Base-by-base conservation (phyloP, 2,329 filamentous ascomycete genomes). In the Sclerotinia glacialis region DNA sequence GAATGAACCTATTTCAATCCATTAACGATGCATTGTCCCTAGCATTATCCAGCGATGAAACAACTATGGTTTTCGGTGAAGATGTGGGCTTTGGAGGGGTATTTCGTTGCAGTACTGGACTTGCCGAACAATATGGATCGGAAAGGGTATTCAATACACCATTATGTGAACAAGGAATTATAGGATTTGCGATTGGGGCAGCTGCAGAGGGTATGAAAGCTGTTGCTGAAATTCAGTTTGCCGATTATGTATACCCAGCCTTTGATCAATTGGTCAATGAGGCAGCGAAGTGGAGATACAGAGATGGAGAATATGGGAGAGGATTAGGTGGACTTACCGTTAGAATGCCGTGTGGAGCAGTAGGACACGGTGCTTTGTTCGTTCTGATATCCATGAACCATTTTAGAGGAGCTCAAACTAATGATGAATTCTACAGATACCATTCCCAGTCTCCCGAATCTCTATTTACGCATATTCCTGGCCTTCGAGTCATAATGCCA, bases 51-150 rank as follows among this genome's bases (percentile, higher is more conserved):
- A 86, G 89, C 46, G 93, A 97, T 73, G 92, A 96, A 70, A 88
- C 89, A 23, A 92, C 97, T 28, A 81, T 98, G 66, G 84, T 99
- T 12, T 99, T 99, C 74, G 95, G 95, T 52, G 95, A 99, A 78
- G 95, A 99, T 76, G 93, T 99, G 9, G 92, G 95, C 18, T 99
- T 99, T 73, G 95, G 95, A 52, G 95, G 95, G 64, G 95, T 99
- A 21, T 99, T 99, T 76, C 86, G 95, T 66, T 97, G 93, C 79
- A 94, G 92, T 42, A 94, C 95, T 87, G 92, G 93, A 73, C 83
- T 99, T 21, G 88, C 92, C 42, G 90, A 93, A 69, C 92, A 92
- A 66, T 96, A 95, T 77, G 95, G 95, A 11, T 84, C 86, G 2
- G 90, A 95, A 67, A 85, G 95, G 67, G 93, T 99, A 44, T 99